Evolutionary conservation across 139 green algal species (phyloP).

Genomic region (Penium margaritaceum): DNA sequence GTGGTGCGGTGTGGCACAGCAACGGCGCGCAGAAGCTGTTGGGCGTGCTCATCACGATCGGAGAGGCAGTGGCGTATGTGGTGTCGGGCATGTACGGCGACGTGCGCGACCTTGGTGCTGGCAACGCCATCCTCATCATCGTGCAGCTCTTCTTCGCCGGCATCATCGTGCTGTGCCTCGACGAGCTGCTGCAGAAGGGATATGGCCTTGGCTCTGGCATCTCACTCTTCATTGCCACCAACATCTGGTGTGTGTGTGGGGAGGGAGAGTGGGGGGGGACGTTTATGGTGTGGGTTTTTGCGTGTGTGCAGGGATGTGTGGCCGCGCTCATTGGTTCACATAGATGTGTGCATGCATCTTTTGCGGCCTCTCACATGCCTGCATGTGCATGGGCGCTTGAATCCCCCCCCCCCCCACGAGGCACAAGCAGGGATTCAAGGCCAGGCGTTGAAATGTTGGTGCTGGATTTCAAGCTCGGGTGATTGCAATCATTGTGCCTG

Average conservation of each 20-base stretch:
- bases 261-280: too few species aligned
- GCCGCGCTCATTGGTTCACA: too few species aligned
- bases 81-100: conserved; percentile 97
- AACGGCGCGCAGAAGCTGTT: conserved; percentile 93
- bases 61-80: conserved; percentile 97
- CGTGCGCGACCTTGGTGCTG: conserved; percentile 78
- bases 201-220: conserved; percentile 96
- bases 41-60: conserved; percentile 96
- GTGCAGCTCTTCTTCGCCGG: conserved; percentile 91
- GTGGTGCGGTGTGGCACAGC: conserved; percentile 41
- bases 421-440: too few species aligned
- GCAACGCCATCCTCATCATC: conserved; percentile 92
- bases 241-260: conserved; percentile 82
- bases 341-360: too few species aligned
- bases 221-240: conserved; percentile 99
- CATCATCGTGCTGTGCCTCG: conserved; percentile 97
- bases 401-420: too few species aligned
- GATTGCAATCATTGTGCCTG: too few species aligned
- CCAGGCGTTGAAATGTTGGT: too few species aligned
- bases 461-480: too few species aligned
- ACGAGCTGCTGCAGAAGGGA: conserved; percentile 91
- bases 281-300: too few species aligned
- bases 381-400: too few species aligned
- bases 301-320: too few species aligned
- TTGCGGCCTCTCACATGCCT: too few species aligned